phyloP scores from a whole-genome alignment of 2,329 filamentous ascomycete species.

The Hypoxylon sp. region DNA sequence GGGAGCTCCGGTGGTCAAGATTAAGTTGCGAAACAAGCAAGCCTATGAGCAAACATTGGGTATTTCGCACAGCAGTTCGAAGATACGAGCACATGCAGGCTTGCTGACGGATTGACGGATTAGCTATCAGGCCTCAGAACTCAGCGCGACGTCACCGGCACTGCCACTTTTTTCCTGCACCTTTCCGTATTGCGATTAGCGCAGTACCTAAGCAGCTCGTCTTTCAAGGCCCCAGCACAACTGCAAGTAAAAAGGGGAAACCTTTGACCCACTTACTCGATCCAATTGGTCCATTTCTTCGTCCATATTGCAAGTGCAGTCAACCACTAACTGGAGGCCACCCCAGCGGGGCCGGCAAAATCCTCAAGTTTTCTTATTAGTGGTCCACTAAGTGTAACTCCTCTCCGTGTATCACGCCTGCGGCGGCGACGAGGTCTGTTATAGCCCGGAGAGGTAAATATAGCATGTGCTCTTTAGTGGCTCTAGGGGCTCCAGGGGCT shows the following conservation, averaged over 20 bases:
- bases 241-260: constrained; percentile 11
- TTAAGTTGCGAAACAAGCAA: neutral
- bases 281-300: constrained; percentile 8
- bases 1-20: neutral
- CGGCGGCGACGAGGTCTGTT: too few species aligned
- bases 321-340: constrained; percentile 15
- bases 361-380: too few species aligned
- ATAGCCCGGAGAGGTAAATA: too few species aligned
- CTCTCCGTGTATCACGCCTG: too few species aligned
- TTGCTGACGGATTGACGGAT: constrained; percentile 2
- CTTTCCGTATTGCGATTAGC: constrained; percentile 11
- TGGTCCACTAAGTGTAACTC: too few species aligned
- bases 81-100: constrained; percentile 1
- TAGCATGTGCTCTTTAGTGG: too few species aligned
- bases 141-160: constrained; percentile 27
- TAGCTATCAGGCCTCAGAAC: constrained; percentile 7
- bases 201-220: neutral
- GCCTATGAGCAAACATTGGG: neutral
- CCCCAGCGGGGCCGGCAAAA: too few species aligned
- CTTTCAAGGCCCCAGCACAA: neutral
- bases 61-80: constrained; percentile 4
- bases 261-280: constrained; percentile 1
- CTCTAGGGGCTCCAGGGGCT: too few species aligned
- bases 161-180: constrained; percentile 8
- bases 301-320: constrained; percentile 7